Evolutionary conservation across 1,284 basidiomycete genomes (phyloP), one percentile per base, ranked within the genome.

Genomic region (Marasmius tenuissimus): DNA sequence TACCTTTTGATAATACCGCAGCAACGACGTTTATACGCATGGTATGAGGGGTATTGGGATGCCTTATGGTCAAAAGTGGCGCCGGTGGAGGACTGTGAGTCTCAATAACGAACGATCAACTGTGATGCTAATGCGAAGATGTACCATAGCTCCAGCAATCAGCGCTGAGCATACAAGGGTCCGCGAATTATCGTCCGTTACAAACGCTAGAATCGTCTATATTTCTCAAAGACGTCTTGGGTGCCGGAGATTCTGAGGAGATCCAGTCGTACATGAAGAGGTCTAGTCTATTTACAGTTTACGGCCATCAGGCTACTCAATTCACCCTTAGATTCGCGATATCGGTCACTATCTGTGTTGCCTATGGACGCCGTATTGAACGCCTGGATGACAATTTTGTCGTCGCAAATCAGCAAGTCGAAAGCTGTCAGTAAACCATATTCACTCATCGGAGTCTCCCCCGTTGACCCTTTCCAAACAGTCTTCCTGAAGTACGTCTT

Each of bases 41-140:
- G 69, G 70, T 7, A 71, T 74, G 71, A 61, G 72, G 57, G 73
- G 72, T 0, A 59, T 73, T n/a, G 66, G 66, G 6, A 72, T 74
- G 72, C 70, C 71, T 1, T 72, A 72, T 51, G 71, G 72, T 10
- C 63, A 65, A 35, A 57, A 65, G 48, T 75, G 73, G 72, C 66
- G 72, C n/a, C 71, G 70, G 49, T 75, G 72, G 72, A 61, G 72
- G 67, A 64, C 70, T 35, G 73, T 75, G 47, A 59, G 71, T 58
- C 9, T n/a, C 34, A 18, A 37, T 42, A 4, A 18, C 8, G 20
- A 56, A 35, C 8, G 47, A 35, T 37, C 48, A 1, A 35, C n/a
- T 50, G 51, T 35, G 6, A 9, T 33, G 40, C 53, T 35, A 47
- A 37, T 8, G 47, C 8, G 27, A 2, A n/a, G 45, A 12, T 37